Evolutionary conservation across 1,139 yeast species (phyloP).

Genomic region (Suhomyces bribrorum): DNA sequence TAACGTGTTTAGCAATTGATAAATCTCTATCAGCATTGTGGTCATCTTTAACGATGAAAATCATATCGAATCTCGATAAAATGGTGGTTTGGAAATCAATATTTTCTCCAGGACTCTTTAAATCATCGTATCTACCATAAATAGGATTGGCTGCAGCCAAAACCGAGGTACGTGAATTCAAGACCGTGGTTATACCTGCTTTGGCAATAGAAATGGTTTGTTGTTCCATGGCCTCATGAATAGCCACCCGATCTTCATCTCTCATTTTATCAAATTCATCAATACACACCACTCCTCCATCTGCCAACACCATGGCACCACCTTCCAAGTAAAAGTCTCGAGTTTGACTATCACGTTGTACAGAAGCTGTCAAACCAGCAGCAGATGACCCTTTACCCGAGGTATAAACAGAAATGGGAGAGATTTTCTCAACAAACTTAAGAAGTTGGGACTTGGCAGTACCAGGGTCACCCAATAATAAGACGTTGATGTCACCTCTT

Average conservation of each 20-base stretch:
- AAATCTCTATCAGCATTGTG: conserved; percentile 86
- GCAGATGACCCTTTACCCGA: conserved; percentile 99
- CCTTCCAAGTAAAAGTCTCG: conserved; percentile 96
- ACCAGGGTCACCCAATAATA: conserved; percentile 96
- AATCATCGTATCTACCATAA: conserved; percentile 93
- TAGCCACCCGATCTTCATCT: conserved; percentile 98
- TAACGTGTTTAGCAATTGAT: conserved; percentile 90
- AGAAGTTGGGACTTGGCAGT: conserved; percentile 95
- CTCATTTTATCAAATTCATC: conserved; percentile 99
- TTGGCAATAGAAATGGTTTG: conserved; percentile 99
- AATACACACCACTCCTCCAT: conserved; percentile 98
- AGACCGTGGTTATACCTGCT: conserved; percentile 96
- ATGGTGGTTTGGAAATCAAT: conserved; percentile 97
- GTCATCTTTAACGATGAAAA: conserved; percentile 93
- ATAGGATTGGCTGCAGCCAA: conserved; percentile 98
- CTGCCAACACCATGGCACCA: conserved; percentile 99
- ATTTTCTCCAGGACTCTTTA: conserved; percentile 96
- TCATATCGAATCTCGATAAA: conserved; percentile 97
- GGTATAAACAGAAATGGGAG: conserved; percentile 94
- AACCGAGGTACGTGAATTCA: conserved; percentile 93
- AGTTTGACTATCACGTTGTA: conserved; percentile 85
- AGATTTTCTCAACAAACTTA: conserved; percentile 90
- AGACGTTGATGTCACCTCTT: conserved; percentile 95
- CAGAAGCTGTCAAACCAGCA: conserved; percentile 98
- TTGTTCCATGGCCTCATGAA: conserved; percentile 99